Percentiles rank a stretch among this genome's conserved stretches.
phyloP scores from a whole-genome alignment of 2,329 filamentous ascomycete species.

The Diaporthe velutina region DNA sequence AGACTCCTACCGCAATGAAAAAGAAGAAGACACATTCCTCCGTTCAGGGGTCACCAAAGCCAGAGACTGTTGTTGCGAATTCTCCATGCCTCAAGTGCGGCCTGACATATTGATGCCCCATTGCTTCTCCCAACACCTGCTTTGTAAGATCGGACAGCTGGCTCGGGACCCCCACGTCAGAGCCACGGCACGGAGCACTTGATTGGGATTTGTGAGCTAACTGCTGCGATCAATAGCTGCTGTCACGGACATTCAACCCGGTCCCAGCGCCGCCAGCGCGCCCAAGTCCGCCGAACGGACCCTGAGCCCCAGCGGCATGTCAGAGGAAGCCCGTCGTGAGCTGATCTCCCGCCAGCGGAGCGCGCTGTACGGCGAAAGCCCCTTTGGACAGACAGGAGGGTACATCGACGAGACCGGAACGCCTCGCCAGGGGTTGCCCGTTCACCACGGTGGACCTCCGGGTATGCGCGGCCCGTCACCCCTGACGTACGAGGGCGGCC shows the following conservation, averaged over 20 bases:
- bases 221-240: slow-evolving; percentile 59
- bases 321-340: slow-evolving; percentile 95
- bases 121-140: slow-evolving; percentile 43
- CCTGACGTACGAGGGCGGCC: slow-evolving; percentile 77
- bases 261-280: slow-evolving; percentile 52
- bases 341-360: slow-evolving; percentile 96
- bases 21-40: slow-evolving; percentile 51
- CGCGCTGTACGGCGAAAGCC: slow-evolving; percentile 86
- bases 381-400: slow-evolving; percentile 75
- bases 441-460: slow-evolving; percentile 71
- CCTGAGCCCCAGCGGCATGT: slow-evolving; percentile 86
- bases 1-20: slow-evolving; percentile 56
- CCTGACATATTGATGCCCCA: slow-evolving; percentile 34
- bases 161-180: slow-evolving; percentile 44
- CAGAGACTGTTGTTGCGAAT: slow-evolving; percentile 33
- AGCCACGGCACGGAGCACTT: slow-evolving; percentile 27
- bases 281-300: slow-evolving; percentile 83
- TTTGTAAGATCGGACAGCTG: slow-evolving; percentile 42
- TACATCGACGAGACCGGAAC: slow-evolving; percentile 78
- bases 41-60: slow-evolving; percentile 45
- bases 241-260: slow-evolving; percentile 58
- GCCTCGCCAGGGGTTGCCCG: slow-evolving; percentile 75
- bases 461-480: slow-evolving; percentile 84
- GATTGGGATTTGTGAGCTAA: slow-evolving; percentile 45
- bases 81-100: slow-evolving; percentile 40